Base-by-base conservation (phyloP, 805 yeast species). In the Ogataea wickerhamii region DNA sequence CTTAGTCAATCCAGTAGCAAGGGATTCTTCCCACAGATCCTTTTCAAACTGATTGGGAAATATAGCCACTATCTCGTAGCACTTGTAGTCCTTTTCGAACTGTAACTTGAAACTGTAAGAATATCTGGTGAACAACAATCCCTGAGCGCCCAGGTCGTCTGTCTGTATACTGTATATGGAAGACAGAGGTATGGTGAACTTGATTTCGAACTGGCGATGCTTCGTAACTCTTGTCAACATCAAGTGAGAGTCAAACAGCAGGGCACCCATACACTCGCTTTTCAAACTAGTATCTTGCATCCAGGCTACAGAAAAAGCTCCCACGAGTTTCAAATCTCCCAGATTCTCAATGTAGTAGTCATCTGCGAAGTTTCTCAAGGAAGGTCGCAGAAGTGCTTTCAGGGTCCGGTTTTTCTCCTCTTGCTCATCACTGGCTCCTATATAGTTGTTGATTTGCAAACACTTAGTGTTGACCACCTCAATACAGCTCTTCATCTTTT, bases 191-290 rank as follows among this genome's bases (percentile, higher is more conserved):
- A 79, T 61, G 11, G 77, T 64, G 44, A 76, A 73, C 12, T 57
- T 60, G 5, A 74, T 63, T 4, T 59, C 67, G 23, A 55, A 50
- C 19, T 48, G 60, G 6, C 47, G 38, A 11, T 38, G 35, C 41
- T 56, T 58, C 18, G 50, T 33, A 13, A 59, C 42, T 18, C 60
- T 42, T 10, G 67, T 57, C 24, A 74, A 41, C 1, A 78, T 45
- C 19, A 78, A 49, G 51, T 76, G 79, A 4, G 77, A 66, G 42
- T 77, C 74, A 59, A 73, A 77, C 16, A 76, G 48, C 29, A 76
- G 40, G 29, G 53, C 65, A 37, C 61, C 76, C 55, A 58, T 51
- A 40, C 38, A 53, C 16, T 47, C 37, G 28, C 41, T 36, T n/a
- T 33, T 37, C n/a, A 47, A 31, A 4, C 17, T 20, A 5, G 41